Evolutionary conservation across 495 filamentous ascomycete genomes (phyloP).

Genomic region (Penicillium pulvis): DNA sequence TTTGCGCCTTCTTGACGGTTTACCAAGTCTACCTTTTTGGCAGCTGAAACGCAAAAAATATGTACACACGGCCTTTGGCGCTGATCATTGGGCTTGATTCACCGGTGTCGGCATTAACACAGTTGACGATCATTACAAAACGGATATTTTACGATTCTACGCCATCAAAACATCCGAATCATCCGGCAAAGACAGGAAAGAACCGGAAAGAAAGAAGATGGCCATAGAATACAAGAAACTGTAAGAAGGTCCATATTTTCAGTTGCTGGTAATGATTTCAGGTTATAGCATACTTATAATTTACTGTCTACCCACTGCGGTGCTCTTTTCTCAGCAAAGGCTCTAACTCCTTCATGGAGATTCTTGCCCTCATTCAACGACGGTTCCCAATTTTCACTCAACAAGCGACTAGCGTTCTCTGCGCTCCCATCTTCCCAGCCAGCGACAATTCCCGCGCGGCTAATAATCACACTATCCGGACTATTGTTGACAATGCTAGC

Average conservation of each 20-base stretch:
- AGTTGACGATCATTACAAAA: neutral
- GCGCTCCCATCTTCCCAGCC: constrained; percentile 65
- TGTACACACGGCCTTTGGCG: neutral
- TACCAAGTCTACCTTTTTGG: too few species aligned
- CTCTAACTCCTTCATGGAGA: constrained; percentile 67
- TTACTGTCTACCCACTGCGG: constrained; percentile 71
- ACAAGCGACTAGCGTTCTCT: constrained; percentile 46
- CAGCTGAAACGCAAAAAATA: too few species aligned
- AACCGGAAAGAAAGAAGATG: neutral
- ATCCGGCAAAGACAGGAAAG: neutral
- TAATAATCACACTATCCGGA: constrained; percentile 67
- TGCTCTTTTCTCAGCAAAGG: constrained; percentile 73
- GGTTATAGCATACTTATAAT: constrained; percentile 42
- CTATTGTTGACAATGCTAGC: constrained; percentile 45
- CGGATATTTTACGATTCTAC: neutral
- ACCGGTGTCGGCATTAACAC: constrained; percentile 3
- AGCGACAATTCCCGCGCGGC: constrained; percentile 59
- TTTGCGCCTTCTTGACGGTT: neutral
- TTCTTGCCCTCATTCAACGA: constrained; percentile 65
- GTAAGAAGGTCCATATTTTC: neutral
- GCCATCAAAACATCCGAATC: neutral
- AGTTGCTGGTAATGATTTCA: neutral
- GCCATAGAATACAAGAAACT: neutral
- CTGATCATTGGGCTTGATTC: neutral
- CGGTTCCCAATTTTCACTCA: constrained; percentile 41